Percentiles rank a stretch among this genome's conserved stretches.
Evolutionary conservation across 768 basidiomycete species (phyloP).

Genomic region (Xerocomus spinulosus): DNA sequence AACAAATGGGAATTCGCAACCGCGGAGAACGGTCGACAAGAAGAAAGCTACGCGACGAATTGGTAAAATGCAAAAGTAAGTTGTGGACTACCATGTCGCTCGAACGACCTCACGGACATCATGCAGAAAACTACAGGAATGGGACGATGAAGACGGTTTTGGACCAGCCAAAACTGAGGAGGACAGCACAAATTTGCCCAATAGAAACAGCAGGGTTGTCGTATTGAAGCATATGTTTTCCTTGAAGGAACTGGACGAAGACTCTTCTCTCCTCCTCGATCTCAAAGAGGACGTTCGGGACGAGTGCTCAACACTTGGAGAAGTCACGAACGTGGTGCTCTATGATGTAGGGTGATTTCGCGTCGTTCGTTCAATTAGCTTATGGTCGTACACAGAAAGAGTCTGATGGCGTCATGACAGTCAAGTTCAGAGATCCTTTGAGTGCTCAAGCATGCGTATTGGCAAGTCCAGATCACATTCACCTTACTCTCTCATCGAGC

Average conservation of each 20-base stretch:
- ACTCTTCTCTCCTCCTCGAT: conserved; percentile 80
- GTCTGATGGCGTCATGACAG: conserved; percentile 88
- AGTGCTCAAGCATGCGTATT: conserved; percentile 90
- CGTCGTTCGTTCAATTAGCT: conserved; percentile 1
- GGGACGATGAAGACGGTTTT: conserved; percentile 93
- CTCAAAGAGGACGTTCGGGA: conserved; percentile 96
- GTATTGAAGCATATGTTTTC: conserved; percentile 97
- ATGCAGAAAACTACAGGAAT: conserved; percentile 82
- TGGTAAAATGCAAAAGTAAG: conserved; percentile 83
- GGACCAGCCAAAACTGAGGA: conserved; percentile 63
- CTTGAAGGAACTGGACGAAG: conserved; percentile 77
- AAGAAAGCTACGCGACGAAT: conserved; percentile 72
- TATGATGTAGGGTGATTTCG: conserved; percentile 72
- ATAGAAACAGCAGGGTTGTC: conserved; percentile 72
- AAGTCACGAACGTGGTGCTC: conserved; percentile 91
- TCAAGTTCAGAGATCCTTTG: conserved; percentile 91
- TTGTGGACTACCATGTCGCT: not conserved
- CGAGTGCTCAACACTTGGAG: conserved; percentile 84
- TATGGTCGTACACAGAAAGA: conserved; percentile 60
- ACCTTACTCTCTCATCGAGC: not conserved
- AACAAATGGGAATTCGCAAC: conserved; percentile 40
- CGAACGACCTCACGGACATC: not conserved
- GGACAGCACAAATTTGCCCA: conserved; percentile 42
- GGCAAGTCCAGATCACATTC: conserved; percentile 41
- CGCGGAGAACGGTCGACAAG: conserved; percentile 66